A percentile compares a stretch with the other conserved stretches of the same genome.
Evolutionary conservation across 2,329 filamentous ascomycete species (phyloP).

Genomic region (Zymoseptoria ardabiliae): DNA sequence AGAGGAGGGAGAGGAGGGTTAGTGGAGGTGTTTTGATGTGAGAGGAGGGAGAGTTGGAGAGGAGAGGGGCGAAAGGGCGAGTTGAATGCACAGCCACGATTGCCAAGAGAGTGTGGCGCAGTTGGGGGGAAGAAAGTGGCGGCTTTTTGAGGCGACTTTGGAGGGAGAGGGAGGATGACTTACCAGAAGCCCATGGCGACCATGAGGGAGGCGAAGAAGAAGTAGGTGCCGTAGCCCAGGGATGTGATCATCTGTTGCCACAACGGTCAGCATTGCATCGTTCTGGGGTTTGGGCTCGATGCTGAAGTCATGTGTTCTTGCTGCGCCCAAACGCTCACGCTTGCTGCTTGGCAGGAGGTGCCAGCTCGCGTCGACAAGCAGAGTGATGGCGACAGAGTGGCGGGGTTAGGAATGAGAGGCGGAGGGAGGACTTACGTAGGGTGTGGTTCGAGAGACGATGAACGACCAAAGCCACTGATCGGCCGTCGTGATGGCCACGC

Average conservation of each 20-base stretch:
- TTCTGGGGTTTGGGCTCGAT: neutral
- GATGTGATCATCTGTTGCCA: conserved; percentile 18
- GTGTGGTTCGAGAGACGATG: conserved; percentile 34
- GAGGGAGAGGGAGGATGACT: neutral
- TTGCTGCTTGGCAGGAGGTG: neutral
- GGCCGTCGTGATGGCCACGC: conserved; percentile 33
- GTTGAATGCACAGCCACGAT: neutral
- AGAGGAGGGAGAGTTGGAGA: neutral
- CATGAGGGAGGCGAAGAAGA: conserved; percentile 30
- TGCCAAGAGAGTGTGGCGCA: neutral
- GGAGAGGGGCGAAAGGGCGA: neutral
- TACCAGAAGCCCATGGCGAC: conserved; percentile 51
- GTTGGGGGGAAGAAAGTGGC: neutral
- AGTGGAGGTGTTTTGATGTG: neutral
- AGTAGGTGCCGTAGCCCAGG: conserved; percentile 33
- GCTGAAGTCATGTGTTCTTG: neutral
- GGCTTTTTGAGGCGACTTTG: neutral
- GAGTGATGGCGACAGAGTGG: neutral
- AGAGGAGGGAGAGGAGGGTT: neutral
- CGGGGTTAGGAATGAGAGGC: conserved; percentile 15
- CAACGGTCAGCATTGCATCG: neutral
- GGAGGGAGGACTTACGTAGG: conserved; percentile 19
- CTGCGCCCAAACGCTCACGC: neutral
- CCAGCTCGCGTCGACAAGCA: neutral
- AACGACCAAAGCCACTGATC: conserved; percentile 35